Evolutionary conservation across 1,139 yeast species (phyloP).

Genomic region (Hansenula lynferdii): DNA sequence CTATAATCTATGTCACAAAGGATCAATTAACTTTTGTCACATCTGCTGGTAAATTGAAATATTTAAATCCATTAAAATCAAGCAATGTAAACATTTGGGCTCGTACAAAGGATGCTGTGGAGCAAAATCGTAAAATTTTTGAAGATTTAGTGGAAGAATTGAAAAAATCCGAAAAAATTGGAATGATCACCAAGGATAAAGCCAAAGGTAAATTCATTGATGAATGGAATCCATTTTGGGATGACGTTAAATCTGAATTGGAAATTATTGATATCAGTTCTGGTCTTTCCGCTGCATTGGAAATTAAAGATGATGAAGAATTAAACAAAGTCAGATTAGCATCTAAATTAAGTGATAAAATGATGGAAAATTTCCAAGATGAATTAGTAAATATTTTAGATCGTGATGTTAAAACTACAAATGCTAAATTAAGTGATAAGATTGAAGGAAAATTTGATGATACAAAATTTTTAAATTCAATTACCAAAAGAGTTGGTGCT

Average conservation of each 20-base stretch:
- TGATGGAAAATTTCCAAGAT: slow-evolving; percentile 82
- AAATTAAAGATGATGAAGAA: slow-evolving; percentile 78
- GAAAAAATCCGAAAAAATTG: slow-evolving; percentile 43
- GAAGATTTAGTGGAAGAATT: slow-evolving; percentile 51
- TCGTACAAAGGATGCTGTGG: slow-evolving; percentile 73
- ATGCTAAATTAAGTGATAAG: slow-evolving; percentile 67
- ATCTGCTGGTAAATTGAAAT: slow-evolving; percentile 83
- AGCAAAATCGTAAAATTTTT: slow-evolving; percentile 66
- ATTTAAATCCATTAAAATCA: slow-evolving; percentile 51
- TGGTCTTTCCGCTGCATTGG: slow-evolving; percentile 58
- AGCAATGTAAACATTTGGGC: slow-evolving; percentile 63
- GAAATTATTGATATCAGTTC: slow-evolving; percentile 51
- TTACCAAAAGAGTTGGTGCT: slow-evolving; percentile 48
- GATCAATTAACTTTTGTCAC: slow-evolving; percentile 67
- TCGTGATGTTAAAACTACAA: slow-evolving; percentile 75
- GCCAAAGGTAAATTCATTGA: slow-evolving; percentile 79
- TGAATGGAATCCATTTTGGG: slow-evolving; percentile 69
- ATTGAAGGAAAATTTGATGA: slow-evolving; percentile 82
- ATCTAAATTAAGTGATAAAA: slow-evolving; percentile 69
- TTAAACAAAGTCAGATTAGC: slow-evolving; percentile 63
- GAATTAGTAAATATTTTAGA: slow-evolving; percentile 88
- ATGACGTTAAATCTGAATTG: slow-evolving; percentile 32
- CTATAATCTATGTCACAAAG: slow-evolving; percentile 63
- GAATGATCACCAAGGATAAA: slow-evolving; percentile 65
- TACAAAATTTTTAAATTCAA: slow-evolving; percentile 51